phyloP scores from a whole-genome alignment of 768 basidiomycete genomes.

The Russula sp. region DNA sequence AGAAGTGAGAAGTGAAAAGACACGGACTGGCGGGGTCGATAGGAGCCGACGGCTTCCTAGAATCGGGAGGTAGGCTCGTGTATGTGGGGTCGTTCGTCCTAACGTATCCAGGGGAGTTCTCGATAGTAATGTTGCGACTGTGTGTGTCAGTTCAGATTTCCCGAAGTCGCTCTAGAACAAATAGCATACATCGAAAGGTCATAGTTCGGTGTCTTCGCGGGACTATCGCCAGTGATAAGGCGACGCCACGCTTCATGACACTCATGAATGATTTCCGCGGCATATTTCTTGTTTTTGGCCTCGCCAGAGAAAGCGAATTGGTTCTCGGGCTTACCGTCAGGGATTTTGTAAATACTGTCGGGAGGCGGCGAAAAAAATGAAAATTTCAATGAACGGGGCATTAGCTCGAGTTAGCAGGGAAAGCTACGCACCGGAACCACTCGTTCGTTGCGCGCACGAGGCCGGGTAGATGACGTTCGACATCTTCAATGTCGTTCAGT shows the following conservation, averaged over 20 bases:
- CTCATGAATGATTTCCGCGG: conserved; percentile 97
- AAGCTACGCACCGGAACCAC: conserved; percentile 77
- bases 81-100: conserved; percentile 56
- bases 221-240: conserved; percentile 72
- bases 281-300: conserved; percentile 99
- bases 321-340: conserved; percentile 95
- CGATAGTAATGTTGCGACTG: conserved; percentile 76
- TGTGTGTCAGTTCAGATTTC: neutral
- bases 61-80: conserved; percentile 62
- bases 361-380: neutral
- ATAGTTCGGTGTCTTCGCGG: conserved; percentile 62
- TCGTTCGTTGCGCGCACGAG: conserved; percentile 96
- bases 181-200: conserved; percentile 72
- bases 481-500: conserved; percentile 98
- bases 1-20: neutral
- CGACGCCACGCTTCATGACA: conserved; percentile 98
- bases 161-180: neutral
- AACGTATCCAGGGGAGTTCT: conserved; percentile 65
- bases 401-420: too few relatives aligned
- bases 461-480: conserved; percentile 95
- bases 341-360: conserved; percentile 87
- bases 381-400: neutral
- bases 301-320: conserved; percentile 99
- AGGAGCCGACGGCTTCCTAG: conserved; percentile 76
- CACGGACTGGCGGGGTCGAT: conserved; percentile 83